Evolutionary conservation across 1,139 yeast genomes (phyloP).

Genomic region (Zhuliangozyma parablackwelliae): DNA sequence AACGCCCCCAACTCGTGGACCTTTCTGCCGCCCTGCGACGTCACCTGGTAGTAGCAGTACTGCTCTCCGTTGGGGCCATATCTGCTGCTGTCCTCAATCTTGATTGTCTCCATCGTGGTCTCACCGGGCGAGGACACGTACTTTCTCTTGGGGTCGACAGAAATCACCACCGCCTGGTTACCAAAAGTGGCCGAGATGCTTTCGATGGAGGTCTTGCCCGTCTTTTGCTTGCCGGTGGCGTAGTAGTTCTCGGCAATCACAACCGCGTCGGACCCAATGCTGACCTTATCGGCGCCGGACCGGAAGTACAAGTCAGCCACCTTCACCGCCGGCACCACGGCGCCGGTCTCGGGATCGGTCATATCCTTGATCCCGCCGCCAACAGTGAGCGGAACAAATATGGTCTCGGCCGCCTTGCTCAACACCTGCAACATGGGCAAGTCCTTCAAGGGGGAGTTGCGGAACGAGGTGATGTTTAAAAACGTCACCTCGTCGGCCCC

Average conservation of each 20-base stretch:
- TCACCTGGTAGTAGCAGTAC: conserved; percentile 90
- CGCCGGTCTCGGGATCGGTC: conserved; percentile 72
- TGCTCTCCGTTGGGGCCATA: conserved; percentile 82
- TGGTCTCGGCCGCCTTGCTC: conserved; percentile 75
- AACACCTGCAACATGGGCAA: conserved; percentile 93
- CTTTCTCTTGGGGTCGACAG: conserved; percentile 90
- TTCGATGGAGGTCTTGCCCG: conserved; percentile 84
- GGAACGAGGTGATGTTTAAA: conserved; percentile 87
- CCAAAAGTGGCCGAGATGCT: conserved; percentile 90
- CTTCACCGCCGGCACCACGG: conserved; percentile 72
- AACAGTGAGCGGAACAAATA: conserved; percentile 93
- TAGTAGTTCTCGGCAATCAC: conserved; percentile 80
- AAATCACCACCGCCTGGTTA: conserved; percentile 92
- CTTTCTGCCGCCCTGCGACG: conserved; percentile 94
- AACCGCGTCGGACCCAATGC: conserved; percentile 97
- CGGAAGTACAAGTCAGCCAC: conserved; percentile 89
- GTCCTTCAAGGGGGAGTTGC: conserved; percentile 87
- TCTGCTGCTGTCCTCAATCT: conserved; percentile 39
- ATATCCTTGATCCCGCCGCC: conserved; percentile 97
- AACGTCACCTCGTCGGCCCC: conserved; percentile 98
- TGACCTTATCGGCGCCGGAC: conserved; percentile 96
- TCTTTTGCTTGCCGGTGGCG: conserved; percentile 49
- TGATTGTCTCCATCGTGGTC: conserved; percentile 55
- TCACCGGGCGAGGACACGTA: conserved; percentile 61
- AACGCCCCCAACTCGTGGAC: conserved; percentile 84